Percentiles rank a stretch among this genome's conserved stretches.
Evolutionary conservation across 2,329 filamentous ascomycete species (phyloP).

Genomic region (Scytalidium lignicola): DNA sequence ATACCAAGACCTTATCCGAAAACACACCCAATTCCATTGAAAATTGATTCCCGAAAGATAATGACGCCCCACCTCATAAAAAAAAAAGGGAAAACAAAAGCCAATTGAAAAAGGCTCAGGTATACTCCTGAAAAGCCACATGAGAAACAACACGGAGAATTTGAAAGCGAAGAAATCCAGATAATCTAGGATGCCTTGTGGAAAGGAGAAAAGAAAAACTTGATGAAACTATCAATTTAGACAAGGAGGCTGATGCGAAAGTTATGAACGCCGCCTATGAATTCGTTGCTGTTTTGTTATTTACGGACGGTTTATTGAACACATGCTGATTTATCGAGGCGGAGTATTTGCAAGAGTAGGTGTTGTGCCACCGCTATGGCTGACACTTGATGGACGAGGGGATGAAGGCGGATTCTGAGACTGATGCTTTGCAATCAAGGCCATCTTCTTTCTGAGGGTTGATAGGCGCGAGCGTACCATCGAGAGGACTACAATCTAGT

Average conservation of each 20-base stretch:
- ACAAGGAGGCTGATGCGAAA: neutral
- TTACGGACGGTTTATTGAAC: neutral
- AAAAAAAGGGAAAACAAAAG: neutral
- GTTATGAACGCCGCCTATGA: neutral
- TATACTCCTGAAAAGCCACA: neutral
- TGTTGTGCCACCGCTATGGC: conserved; percentile 26
- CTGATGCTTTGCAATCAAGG: conserved; percentile 49
- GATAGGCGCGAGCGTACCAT: conserved; percentile 56
- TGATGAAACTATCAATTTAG: neutral
- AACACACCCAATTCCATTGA: neutral
- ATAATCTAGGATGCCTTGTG: neutral
- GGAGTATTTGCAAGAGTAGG: conserved; percentile 27
- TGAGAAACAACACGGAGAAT: neutral
- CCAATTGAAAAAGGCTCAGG: neutral
- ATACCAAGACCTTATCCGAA: neutral
- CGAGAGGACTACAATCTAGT: conserved; percentile 46
- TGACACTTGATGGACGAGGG: conserved; percentile 21
- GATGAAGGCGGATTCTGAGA: conserved; percentile 20
- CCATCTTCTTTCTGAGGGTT: conserved; percentile 55
- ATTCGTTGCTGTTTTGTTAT: neutral
- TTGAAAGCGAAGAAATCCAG: neutral
- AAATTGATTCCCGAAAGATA: neutral
- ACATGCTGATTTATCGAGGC: conserved; percentile 14
- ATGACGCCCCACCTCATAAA: neutral
- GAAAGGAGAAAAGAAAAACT: neutral